Conservation (phyloP, 1,139 yeast species). For the Candida tetrigidarum region DNA sequence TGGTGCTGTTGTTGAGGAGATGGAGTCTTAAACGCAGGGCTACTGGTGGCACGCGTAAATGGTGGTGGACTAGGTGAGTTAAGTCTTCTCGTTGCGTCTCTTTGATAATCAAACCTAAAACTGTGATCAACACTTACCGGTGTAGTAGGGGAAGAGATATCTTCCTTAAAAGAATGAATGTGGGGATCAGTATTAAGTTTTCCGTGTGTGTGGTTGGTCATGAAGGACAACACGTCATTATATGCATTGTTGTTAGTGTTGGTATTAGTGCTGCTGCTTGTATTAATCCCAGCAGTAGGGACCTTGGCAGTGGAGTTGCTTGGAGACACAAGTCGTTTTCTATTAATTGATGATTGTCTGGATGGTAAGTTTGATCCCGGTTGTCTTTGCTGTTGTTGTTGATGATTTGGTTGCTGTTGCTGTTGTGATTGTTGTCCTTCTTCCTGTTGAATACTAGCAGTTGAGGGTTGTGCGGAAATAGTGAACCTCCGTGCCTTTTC, state of each 20-base stretch:
- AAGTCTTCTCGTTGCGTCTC: slow-evolving; percentile 1
- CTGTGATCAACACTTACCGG: slow-evolving; percentile 11
- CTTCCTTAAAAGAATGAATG: slow-evolving; percentile 4
- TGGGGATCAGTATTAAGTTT: slow-evolving; percentile 8
- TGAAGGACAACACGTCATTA: slow-evolving; percentile 15
- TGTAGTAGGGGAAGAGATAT: slow-evolving; percentile 11
- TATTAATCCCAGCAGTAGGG: not conserved
- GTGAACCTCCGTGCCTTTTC: slow-evolving; percentile 50
- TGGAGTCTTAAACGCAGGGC: slow-evolving; percentile 8
- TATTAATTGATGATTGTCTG: slow-evolving; percentile 16
- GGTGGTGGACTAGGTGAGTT: slow-evolving; percentile 21
- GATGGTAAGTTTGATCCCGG: slow-evolving; percentile 14
- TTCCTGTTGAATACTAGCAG: slow-evolving; percentile 23
- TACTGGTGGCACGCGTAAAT: slow-evolving; percentile 7
- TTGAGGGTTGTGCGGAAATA: slow-evolving; percentile 49
- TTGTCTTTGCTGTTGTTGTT: slow-evolving; percentile 6
- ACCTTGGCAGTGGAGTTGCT: not conserved
- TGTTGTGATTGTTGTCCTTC: slow-evolving; percentile 8
- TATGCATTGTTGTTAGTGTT: slow-evolving; percentile 5
- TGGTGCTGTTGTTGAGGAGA: slow-evolving; percentile 10
- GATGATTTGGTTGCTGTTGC: slow-evolving; percentile 2
- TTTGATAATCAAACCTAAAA: slow-evolving; percentile 14
- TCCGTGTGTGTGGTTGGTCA: slow-evolving; percentile 10
- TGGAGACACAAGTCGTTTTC: slow-evolving; percentile 11
- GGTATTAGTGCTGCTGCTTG: not conserved